Base-by-base conservation (phyloP, 2,329 filamentous ascomycete species). In the Xylariaceae sp. region DNA sequence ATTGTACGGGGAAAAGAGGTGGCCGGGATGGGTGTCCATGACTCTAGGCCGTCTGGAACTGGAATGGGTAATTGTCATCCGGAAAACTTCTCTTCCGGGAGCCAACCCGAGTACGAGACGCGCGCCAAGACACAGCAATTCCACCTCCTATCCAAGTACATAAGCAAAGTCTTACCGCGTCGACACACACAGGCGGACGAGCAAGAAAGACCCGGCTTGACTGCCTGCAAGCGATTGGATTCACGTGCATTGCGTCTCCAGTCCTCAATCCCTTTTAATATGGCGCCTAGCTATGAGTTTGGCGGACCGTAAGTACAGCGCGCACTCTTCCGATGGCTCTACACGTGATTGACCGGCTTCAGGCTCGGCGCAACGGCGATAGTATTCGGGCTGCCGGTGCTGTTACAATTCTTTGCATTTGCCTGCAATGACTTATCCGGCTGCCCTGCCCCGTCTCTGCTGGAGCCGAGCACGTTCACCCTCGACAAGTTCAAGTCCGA, bases 381-480 rank as follows among this genome's bases (percentile, higher is more conserved):
- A 66, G 88, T 88, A 7, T 86, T 95, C 64, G 85, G 86, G 53
- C 83, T 96, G 0, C 92, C 92, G 0, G 56, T 91, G 40, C 79
- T 92, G 60, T 81, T 90, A 63, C 95, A 94, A 73, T 69, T 85
- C 63, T 86, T 92, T 67, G 80, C 85, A 44, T 95, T 96, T 68
- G 77, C 87, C 65, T 96, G 92, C 80, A 97, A 96, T 74, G 92
- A 97, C 70, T 77, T 95, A 59, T 87, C 89, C 8, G 92, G 94
- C 54, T 97, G 94, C 68, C 94, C 92, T 44, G 86, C 55, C 1
- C 91, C 92, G 2, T 90, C 88, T 5, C 78, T 92, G 6, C 80
- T 95, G 21, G 77, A 81, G 60, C 92, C 88, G 29, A 84, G 80
- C 51, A 87, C 81, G 16, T 74, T 96, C 58, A 84, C 83, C 41